A percentile compares a stretch with the other conserved stretches of the same genome.
Conservation (phyloP, 2,329 filamentous ascomycete genomes). For the Fusarium sp. region DNA sequence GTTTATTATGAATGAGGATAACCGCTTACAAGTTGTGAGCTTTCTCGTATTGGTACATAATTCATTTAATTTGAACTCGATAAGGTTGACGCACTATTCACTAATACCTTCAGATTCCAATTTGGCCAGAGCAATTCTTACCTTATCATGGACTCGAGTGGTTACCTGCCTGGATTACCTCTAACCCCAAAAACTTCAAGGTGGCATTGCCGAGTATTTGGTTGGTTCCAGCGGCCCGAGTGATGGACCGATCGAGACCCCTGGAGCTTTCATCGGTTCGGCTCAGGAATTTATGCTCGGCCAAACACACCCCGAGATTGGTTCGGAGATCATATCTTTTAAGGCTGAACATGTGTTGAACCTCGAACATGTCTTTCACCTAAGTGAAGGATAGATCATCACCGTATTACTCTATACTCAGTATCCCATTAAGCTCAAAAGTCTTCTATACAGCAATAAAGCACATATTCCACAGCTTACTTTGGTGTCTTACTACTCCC, state of each 20-base stretch:
- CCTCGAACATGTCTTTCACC: neutral
- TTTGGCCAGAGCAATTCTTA: no score
- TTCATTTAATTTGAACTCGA: neutral
- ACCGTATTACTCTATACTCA: neutral
- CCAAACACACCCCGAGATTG: slow-evolving; percentile 26
- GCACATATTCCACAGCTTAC: neutral
- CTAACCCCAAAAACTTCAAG: no score
- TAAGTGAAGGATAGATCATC: neutral
- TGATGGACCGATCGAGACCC: slow-evolving; percentile 23
- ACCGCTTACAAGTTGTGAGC: neutral
- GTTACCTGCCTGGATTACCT: no score
- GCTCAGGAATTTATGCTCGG: slow-evolving; percentile 21
- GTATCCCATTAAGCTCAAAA: neutral
- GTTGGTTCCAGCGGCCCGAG: slow-evolving; percentile 36
- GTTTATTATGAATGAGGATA: neutral
- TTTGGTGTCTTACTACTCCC: slow-evolving; percentile 12
- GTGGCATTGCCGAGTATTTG: slow-evolving; percentile 22
- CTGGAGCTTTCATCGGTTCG: slow-evolving; percentile 22
- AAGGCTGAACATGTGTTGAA: neutral
- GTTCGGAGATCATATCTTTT: slow-evolving; percentile 11
- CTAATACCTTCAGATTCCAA: no score
- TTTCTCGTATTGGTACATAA: neutral
- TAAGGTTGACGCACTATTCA: neutral
- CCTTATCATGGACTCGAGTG: neutral
- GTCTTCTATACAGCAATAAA: neutral